Percentiles rank a stretch among this genome's conserved stretches.
Evolutionary conservation across 2,329 filamentous ascomycete genomes (phyloP).

Genomic region (Arthrinium phaeospermum): DNA sequence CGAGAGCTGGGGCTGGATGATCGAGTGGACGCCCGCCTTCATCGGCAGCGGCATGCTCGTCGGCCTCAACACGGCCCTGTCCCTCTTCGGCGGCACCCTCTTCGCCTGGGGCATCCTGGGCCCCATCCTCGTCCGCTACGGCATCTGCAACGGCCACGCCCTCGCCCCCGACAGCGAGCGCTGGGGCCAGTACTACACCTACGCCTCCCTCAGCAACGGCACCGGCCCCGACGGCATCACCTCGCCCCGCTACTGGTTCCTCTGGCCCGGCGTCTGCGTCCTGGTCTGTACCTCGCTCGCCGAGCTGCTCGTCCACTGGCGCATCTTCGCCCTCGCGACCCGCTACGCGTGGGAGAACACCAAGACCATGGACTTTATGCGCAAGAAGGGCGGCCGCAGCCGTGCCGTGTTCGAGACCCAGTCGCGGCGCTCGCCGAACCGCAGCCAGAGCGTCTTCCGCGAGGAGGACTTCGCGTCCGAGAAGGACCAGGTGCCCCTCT

Average conservation of each 20-base stretch:
- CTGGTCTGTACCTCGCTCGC: constrained; percentile 48
- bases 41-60: constrained; percentile 64
- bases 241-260: constrained; percentile 38
- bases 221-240: constrained; percentile 13
- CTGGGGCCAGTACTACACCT: constrained; percentile 49
- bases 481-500: constrained; percentile 55
- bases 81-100: constrained; percentile 60
- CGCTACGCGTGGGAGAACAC: constrained; percentile 50
- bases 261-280: constrained; percentile 50
- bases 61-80: constrained; percentile 63
- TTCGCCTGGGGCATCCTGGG: constrained; percentile 64
- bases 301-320: constrained; percentile 38
- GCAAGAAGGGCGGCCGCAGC: constrained; percentile 24
- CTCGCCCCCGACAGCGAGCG: constrained; percentile 44
- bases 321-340: constrained; percentile 45
- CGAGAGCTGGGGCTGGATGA: constrained; percentile 64
- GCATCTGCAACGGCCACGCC: constrained; percentile 40
- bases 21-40: constrained; percentile 64
- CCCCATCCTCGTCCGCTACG: constrained; percentile 59
- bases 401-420: constrained; percentile 15
- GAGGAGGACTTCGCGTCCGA: constrained; percentile 56
- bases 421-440: constrained; percentile 1
- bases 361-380: constrained; percentile 21
- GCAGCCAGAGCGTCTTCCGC: constrained; percentile 19
- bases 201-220: constrained; percentile 38